These are phyloP conservation scores for Vaccinium corymbosum DNA, from an alignment of 148 eudicot genomes.

Conservation along the genomic window DNA sequence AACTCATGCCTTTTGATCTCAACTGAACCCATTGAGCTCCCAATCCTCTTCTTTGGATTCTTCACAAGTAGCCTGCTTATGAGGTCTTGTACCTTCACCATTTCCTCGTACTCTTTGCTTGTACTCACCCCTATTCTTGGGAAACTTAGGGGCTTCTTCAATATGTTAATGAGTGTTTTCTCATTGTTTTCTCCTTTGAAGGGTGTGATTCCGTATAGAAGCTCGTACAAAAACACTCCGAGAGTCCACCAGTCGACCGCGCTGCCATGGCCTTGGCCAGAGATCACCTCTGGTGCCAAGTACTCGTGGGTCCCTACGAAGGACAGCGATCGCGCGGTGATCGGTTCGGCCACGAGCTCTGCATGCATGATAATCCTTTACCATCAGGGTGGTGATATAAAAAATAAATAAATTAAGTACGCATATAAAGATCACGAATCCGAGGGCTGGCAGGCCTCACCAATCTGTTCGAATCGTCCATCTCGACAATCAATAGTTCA, in stretches of 20 bases:
- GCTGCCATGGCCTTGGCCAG: slow-evolving; percentile 73
- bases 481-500: too few relatives aligned
- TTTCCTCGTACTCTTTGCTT: slow-evolving; percentile 60
- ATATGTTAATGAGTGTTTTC: slow-evolving; percentile 57
- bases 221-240: slow-evolving; percentile 64
- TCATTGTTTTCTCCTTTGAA: slow-evolving; percentile 72
- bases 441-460: too few relatives aligned
- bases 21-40: slow-evolving; percentile 60
- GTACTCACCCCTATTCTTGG: slow-evolving; percentile 47
- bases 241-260: slow-evolving; percentile 82
- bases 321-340: slow-evolving; percentile 60
- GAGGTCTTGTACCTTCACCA: slow-evolving; percentile 59
- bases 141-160: slow-evolving; percentile 54
- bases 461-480: too few relatives aligned
- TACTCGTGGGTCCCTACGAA: slow-evolving; percentile 81
- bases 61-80: slow-evolving; percentile 62
- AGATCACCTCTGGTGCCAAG: slow-evolving; percentile 73
- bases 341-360: slow-evolving; percentile 66
- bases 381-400: background rate
- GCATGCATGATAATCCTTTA: slow-evolving; percentile 17
- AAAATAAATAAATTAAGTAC: too few relatives aligned
- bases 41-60: slow-evolving; percentile 77
- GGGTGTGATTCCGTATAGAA: slow-evolving; percentile 55
- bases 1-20: slow-evolving; percentile 78
- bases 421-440: too few relatives aligned